Base-by-base conservation (phyloP, 257 asterid species). In the Fraxinus quadrangulata region DNA sequence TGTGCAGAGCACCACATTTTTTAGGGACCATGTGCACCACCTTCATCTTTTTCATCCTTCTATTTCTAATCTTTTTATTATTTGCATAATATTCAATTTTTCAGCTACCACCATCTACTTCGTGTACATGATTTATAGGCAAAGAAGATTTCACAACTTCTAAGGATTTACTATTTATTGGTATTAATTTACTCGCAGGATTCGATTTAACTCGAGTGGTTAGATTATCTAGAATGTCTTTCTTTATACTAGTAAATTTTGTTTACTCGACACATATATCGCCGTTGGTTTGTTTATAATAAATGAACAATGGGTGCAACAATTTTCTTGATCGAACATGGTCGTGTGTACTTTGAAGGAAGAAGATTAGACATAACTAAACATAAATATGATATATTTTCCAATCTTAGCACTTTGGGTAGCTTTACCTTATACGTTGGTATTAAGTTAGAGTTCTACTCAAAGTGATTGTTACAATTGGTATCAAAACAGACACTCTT, bases 1-100 rank as follows among this genome's bases (percentile, higher is more conserved):
- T 73, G 67, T 71, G 51, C 10, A 26, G 6, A 61, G 40, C 84
- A 76, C 84, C 76, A 54, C 85, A 71, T 36, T 63, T 78, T 70
- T 42, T 8, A 47, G 75, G 81, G 79, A 59, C 79, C 85, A 82
- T 63, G 36, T 63, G 69, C 34, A 63, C 69, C 75, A 12, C n/a
- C 76, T 33, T 34, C 47, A 3, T 42, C 51, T 42, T 47, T 54
- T 7, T n/a, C 74, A 13, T 71, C 54, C 63, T 54, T 24, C 24
- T 70, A 24, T 33, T 42, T 23, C 34, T 1, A 11, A 24, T 26
- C 42, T 19, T 72, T 42, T n/a, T 54, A n/a, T 16, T 49, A 34
- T 67, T 70, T 79, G 10, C 6, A 71, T 78, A 67, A 68, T 49
- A 79, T 78, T 76, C 14, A 14, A 40, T 40, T 81, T 81, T 81